Conservation (phyloP, 306 rosid species). For the Acacia crassicarpa region DNA sequence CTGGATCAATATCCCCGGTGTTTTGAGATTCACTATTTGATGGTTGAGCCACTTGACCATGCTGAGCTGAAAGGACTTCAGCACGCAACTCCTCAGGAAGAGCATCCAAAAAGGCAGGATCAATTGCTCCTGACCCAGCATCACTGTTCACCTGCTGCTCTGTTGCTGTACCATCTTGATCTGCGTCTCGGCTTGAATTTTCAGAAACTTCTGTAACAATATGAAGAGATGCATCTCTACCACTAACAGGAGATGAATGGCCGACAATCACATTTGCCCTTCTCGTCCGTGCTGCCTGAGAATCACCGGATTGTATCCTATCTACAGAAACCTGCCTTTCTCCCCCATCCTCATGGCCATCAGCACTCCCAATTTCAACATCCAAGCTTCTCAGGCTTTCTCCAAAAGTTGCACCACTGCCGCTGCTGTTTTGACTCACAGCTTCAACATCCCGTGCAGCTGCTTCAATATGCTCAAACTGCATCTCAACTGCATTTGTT, state of each 20-base stretch:
- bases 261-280: conserved; percentile 65
- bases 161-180: conserved; percentile 66
- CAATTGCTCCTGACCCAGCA: conserved; percentile 84
- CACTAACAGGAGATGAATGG: conserved; percentile 64
- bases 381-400: conserved; percentile 97
- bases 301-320: conserved; percentile 64
- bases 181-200: conserved; percentile 90
- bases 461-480: conserved; percentile 76
- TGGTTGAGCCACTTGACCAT: conserved; percentile 80
- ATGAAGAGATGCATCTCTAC: conserved; percentile 85
- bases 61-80: conserved; percentile 95
- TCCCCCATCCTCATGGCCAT: conserved; percentile 93
- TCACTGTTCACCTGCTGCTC: conserved; percentile 77
- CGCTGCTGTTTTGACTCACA: conserved; percentile 97
- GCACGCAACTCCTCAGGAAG: conserved; percentile 98
- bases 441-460: conserved; percentile 91
- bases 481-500: conserved; percentile 79
- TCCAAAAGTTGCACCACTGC: conserved; percentile 97
- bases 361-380: conserved; percentile 98
- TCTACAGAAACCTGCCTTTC: conserved; percentile 86
- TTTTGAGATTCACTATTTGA: conserved; percentile 73
- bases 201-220: conserved; percentile 94
- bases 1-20: conserved; percentile 93
- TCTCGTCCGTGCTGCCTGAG: conserved; percentile 75
- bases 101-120: conserved; percentile 96